phyloP scores from a whole-genome alignment of 805 yeast genomes.

The Lipomyces lipofer region DNA sequence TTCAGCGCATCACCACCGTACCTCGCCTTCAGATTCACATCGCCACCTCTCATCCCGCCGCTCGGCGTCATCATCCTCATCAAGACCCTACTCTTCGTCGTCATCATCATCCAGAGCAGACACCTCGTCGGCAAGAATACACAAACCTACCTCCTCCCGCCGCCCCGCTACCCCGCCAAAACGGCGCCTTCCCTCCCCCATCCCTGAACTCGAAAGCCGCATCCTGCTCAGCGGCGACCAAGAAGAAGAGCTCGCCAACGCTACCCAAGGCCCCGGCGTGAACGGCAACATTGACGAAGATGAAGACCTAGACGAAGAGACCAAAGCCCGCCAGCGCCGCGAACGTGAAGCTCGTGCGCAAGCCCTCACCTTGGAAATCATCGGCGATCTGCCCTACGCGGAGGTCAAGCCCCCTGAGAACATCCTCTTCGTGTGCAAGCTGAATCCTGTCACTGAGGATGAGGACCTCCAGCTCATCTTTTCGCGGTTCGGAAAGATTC shows the following conservation, averaged over 20 bases:
- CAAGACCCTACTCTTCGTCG: too few relatives aligned
- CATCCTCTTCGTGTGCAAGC: slow-evolving; percentile 61
- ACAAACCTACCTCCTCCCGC: too few relatives aligned
- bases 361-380: slow-evolving; percentile 61
- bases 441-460: slow-evolving; percentile 61
- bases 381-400: slow-evolving; percentile 64
- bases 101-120: too few relatives aligned
- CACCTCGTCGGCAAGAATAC: too few relatives aligned
- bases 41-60: too few relatives aligned
- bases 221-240: slow-evolving; percentile 20
- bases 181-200: background rate
- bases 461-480: slow-evolving; percentile 59
- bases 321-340: slow-evolving; percentile 34
- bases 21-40: too few relatives aligned
- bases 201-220: slow-evolving; percentile 6
- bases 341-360: slow-evolving; percentile 50
- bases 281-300: slow-evolving; percentile 4
- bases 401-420: slow-evolving; percentile 61
- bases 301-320: slow-evolving; percentile 31
- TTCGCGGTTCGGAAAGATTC: slow-evolving; percentile 59
- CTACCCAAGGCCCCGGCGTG: background rate
- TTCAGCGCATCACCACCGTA: too few relatives aligned
- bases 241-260: slow-evolving; percentile 26
- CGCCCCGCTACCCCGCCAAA: too few relatives aligned
- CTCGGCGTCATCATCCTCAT: too few relatives aligned